Base-by-base conservation (phyloP, 2,329 filamentous ascomycete genomes). In the Alternaria brassicae region DNA sequence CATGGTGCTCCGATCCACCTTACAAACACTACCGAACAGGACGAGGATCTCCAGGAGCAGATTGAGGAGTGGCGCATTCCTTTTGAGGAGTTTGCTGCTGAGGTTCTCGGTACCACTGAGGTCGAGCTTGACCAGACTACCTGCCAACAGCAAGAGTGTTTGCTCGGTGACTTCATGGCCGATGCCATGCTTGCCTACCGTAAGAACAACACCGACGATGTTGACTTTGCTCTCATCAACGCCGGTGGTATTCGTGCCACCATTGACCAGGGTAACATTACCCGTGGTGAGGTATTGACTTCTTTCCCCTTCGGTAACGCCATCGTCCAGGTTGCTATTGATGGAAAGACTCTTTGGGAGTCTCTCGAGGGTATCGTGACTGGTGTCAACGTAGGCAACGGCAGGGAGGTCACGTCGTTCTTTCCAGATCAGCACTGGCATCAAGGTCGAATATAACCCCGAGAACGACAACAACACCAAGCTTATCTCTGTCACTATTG, bases 291-390 rank as follows among this genome's bases (percentile, higher is more conserved):
- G 60, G 84, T 89, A 5, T 78, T 89, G 2, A 89, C 86, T 0
- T 82, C 86, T 0, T 90, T 90, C 75, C 88, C 88, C 37, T 90
- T 90, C 63, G 85, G 85, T 54, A 90, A 90, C 74, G 80, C 86
- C 42, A 80, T 90, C 19, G 86, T 88, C 8, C 85, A 89, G 67
- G 74, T 89, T 15, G 77, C 71, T 0, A 80, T 85, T 61, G 78
- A 78, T 0, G 88, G 88, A 17, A 77, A 82, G 8, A 80, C 84
- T 41, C 71, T 90, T 4, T 86, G 84, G 81, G 78, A 81, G 40
- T 79, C 85, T 5, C 79, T 90, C 30, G 86, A 89, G 69, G 88
- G 87, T 4, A 81, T 85, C 57, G 81, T 89, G 3, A 81, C 83
- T 4, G 77, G 77, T 23, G 74, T 85, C 40, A 89, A 84, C 76